A percentile compares a stretch with the other conserved stretches of the same genome.
Conservation (phyloP, 305 asterid species). For the Rubia tinctorum region DNA sequence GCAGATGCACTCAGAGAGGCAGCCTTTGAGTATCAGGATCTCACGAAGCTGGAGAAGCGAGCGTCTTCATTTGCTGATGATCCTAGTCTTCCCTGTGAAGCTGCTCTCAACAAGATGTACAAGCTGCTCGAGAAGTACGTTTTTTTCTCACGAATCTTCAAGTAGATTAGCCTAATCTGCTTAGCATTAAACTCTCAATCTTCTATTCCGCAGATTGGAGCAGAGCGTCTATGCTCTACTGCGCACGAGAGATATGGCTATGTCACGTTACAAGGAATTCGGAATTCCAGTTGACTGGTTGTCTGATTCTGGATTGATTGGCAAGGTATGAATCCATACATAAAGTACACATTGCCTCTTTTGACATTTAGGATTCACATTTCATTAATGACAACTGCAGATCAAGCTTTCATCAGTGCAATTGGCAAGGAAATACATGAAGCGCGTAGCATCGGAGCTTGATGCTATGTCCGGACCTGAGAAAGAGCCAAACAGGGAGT, state of each 20-base stretch:
- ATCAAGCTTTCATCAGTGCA: constrained; percentile 94
- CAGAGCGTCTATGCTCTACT: constrained; percentile 77
- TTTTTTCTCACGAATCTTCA: background rate
- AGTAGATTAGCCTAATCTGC: background rate
- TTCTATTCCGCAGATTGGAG: constrained; percentile 60
- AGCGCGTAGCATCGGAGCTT: constrained; percentile 88
- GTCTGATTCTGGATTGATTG: constrained; percentile 87
- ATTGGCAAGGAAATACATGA: constrained; percentile 92
- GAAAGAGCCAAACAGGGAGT: constrained; percentile 96
- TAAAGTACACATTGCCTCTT: background rate
- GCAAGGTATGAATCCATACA: constrained; percentile 51
- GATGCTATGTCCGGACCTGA: constrained; percentile 78
- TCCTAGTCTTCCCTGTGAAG: constrained; percentile 72
- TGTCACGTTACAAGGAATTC: constrained; percentile 83
- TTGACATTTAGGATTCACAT: background rate
- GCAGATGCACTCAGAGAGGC: constrained; percentile 98
- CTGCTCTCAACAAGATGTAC: constrained; percentile 92
- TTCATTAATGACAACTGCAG: constrained; percentile 39
- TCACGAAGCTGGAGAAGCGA: constrained; percentile 78
- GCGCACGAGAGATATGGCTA: constrained; percentile 93
- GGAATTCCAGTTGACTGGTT: constrained; percentile 95
- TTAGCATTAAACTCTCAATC: background rate
- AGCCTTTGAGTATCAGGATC: constrained; percentile 89
- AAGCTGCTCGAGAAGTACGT: constrained; percentile 96
- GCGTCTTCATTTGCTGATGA: constrained; percentile 77